A percentile compares a stretch with the other conserved stretches of the same genome.
Conservation (phyloP, 257 asterid genomes). For the Hygrophila difformis region DNA sequence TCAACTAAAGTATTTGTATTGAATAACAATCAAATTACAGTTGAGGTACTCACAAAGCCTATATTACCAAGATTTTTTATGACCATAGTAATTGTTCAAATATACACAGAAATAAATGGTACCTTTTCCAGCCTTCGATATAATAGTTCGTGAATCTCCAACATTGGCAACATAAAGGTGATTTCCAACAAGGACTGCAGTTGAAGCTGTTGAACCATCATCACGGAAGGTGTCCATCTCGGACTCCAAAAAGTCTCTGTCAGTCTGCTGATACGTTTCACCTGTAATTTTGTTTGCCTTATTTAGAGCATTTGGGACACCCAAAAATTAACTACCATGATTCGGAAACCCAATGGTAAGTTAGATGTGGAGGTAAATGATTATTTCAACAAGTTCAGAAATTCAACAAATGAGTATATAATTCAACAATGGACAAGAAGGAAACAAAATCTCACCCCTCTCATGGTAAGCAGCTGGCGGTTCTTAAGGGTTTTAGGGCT, state of each 20-base stretch:
- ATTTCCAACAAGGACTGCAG: constrained; percentile 76
- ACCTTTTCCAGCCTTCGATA: constrained; percentile 94
- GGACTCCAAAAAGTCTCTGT: constrained; percentile 73
- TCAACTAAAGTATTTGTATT: background rate
- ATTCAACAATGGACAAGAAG: no score
- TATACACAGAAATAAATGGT: constrained; percentile 11
- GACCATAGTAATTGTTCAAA: background rate
- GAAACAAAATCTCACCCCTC: no score
- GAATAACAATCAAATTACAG: background rate
- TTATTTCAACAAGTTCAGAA: no score
- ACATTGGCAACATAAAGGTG: constrained; percentile 97
- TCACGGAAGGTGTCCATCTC: constrained; percentile 88
- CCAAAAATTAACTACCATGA: no score
- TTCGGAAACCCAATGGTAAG: no score
- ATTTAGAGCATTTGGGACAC: no score
- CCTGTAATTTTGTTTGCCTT: constrained; percentile 38
- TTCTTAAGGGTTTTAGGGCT: no score
- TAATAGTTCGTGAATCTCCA: constrained; percentile 94
- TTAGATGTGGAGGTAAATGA: no score
- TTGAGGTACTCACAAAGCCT: no score
- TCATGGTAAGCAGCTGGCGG: no score
- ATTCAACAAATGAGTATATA: no score
- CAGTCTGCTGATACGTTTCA: constrained; percentile 83
- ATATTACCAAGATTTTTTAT: no score
- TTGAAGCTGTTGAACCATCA: constrained; percentile 97